Evolutionary conservation across 1,139 yeast species (phyloP).

Genomic region (Candida glucosophila): DNA sequence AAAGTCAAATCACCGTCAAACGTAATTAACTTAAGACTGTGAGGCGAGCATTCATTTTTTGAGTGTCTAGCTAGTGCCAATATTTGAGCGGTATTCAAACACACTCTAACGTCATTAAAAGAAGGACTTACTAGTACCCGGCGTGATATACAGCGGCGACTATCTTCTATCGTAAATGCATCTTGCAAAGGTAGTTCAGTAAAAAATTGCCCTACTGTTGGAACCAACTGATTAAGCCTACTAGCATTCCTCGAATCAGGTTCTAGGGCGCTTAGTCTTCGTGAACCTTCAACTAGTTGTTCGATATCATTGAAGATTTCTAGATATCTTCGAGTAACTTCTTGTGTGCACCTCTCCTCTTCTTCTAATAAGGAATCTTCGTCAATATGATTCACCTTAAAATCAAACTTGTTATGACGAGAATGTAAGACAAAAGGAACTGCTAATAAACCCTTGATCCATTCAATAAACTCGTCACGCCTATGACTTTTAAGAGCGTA

Average conservation of each 20-base stretch:
- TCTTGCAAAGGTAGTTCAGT: constrained; percentile 75
- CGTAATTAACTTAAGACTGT: constrained; percentile 66
- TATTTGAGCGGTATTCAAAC: constrained; percentile 80
- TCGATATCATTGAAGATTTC: constrained; percentile 85
- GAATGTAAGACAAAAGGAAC: constrained; percentile 92
- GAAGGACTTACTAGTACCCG: constrained; percentile 90
- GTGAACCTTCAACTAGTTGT: constrained; percentile 44
- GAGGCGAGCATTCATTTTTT: constrained; percentile 9
- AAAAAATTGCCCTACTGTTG: constrained; percentile 76
- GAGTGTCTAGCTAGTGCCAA: constrained; percentile 40
- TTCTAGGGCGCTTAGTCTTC: constrained; percentile 20
- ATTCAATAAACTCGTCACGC: constrained; percentile 87
- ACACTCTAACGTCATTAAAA: constrained; percentile 77
- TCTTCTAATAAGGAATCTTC: constrained; percentile 16
- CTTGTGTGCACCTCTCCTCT: constrained; percentile 20
- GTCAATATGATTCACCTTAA: constrained; percentile 13
- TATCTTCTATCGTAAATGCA: constrained; percentile 80
- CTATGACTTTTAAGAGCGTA: constrained; percentile 74
- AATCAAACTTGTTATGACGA: constrained; percentile 29
- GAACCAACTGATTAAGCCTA: constrained; percentile 73
- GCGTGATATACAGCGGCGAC: constrained; percentile 64
- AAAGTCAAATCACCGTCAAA: constrained; percentile 96
- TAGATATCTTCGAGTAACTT: constrained; percentile 61
- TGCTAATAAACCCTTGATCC: constrained; percentile 88
- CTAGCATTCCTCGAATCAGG: constrained; percentile 29